Evolutionary conservation across 2,329 filamentous ascomycete species (phyloP), one percentile per base, ranked within the genome.

Genomic region (Hypocrella siamensis): DNA sequence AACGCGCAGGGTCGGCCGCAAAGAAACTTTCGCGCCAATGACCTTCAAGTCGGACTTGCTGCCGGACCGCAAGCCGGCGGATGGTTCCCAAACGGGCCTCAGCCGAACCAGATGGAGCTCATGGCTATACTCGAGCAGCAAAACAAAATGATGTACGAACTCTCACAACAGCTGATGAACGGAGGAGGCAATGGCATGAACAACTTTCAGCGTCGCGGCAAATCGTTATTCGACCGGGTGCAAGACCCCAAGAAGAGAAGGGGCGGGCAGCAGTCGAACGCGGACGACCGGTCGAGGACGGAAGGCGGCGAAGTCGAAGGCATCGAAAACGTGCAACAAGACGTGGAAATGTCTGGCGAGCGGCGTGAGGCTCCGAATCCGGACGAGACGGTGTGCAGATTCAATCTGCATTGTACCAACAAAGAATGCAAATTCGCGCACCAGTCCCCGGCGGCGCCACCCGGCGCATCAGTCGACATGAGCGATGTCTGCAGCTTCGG

Each of bases 361-460:
- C 63, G 57, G 56, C 69, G 56, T 49, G 73, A 62, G 58, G 61
- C 53, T 44, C 67, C 48, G 24, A 72, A 65, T 46, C 60, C 63
- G n/a, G 67, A 75, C 5, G 71, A 81, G 30, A 79, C 65, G 11
- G 63, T 88, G 38, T 98, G 90, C 70, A 83, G 80, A 47, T 98
- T 75, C 63, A 94, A 96, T 58, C 63, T 90, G 33, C 66, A 71
- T 40, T 98, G 90, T 61, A 82, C 79, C 25, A 92, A 92, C 56
- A 75, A 73, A 43, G 82, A 92, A 38, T 98, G 90, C 60, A 79
- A 78, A 42, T 98, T 84, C 52, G 90, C 84, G 14, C 90, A 98
- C 48, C 88, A 94, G 58, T 93, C 86, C 12, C 85, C 90, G 2
- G 85, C 81, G 3, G 86, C 88, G 19, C 79, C 83, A 4, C 77